Evolutionary conservation across 2,329 filamentous ascomycete genomes (phyloP), one percentile per base, ranked within the genome.

Genomic region (Helotiales sp.): DNA sequence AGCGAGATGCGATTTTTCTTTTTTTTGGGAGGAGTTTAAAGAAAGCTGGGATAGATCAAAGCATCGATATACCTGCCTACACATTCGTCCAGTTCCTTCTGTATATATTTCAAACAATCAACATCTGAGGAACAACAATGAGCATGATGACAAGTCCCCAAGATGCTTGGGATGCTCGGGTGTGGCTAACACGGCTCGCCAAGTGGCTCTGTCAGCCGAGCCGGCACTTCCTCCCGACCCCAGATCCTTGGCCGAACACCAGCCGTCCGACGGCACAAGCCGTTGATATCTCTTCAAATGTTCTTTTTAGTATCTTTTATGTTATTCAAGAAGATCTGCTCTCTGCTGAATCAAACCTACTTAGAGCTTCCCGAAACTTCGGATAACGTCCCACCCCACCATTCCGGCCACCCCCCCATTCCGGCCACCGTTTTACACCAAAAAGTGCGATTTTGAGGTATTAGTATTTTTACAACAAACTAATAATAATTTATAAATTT

Each of bases 121-220:
- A 45, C 5, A 4, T 45, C 20, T 45, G 6, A 10, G 20, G 1
- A 20, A 5, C 8, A n/a, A n/a, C n/a, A n/a, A n/a, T n/a, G n/a
- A n/a, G n/a, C n/a, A n/a, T n/a, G n/a, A 52, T 52, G 49, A 52
- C 49, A 26, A 52, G 49, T 52, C 24, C 40, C 26, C 49, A 30
- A 52, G 49, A 30, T 52, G 8, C 47, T 50, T 45, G 40, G 22
- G 47, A 20, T 50, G 20, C 45, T 49, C 45, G 24, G 24, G 3
- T 50, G 49, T 52, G 49, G 49, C 24, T 52, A 52, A 52, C 49
- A 52, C 49, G 49, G 49, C 49, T 52, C 49, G 49, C 49, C 49
- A 52, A 52, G 49, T 52, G 49, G 49, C 28, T 30, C 49, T 30
- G 49, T 30, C 49, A 52, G 49, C 24, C 49, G 24, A 52, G 49